Evolutionary conservation across 148 eudicot genomes (phyloP).

Genomic region (Vaccinium darrowii): DNA sequence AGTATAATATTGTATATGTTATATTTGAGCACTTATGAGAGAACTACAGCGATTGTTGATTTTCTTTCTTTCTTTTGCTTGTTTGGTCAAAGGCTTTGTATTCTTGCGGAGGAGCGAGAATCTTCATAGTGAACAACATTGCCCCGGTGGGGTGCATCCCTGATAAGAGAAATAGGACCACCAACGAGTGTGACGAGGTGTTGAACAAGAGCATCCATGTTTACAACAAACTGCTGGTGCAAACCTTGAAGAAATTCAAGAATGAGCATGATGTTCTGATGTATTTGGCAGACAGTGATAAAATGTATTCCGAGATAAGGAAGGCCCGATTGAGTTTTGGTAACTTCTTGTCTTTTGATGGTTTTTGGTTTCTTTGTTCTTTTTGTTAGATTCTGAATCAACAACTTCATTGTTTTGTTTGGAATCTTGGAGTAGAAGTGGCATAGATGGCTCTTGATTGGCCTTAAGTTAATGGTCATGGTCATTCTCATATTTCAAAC

Average conservation of each 20-base stretch:
- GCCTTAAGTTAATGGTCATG: no score
- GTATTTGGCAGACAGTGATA: not conserved
- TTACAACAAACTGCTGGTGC: not conserved
- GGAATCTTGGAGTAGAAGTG: no score
- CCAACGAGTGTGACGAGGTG: not conserved
- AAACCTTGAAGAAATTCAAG: not conserved
- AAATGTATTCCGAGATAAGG: not conserved
- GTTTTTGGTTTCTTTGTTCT: no score
- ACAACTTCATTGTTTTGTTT: no score
- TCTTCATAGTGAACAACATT: not conserved
- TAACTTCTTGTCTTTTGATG: no score
- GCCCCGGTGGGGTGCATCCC: not conserved
- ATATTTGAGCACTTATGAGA: not conserved
- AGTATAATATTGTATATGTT: no score
- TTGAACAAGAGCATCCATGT: not conserved
- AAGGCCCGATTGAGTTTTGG: not conserved
- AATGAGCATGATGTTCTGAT: not conserved
- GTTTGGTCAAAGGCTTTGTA: not conserved
- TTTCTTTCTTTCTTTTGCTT: no score
- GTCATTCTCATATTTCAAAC: no score
- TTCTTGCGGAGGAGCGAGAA: not conserved
- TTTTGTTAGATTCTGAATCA: no score
- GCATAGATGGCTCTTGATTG: no score
- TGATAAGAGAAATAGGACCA: not conserved
- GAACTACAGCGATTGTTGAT: not conserved